Base-by-base conservation (phyloP, 139 green algal species). In the Ettlia oleoabundans region DNA sequence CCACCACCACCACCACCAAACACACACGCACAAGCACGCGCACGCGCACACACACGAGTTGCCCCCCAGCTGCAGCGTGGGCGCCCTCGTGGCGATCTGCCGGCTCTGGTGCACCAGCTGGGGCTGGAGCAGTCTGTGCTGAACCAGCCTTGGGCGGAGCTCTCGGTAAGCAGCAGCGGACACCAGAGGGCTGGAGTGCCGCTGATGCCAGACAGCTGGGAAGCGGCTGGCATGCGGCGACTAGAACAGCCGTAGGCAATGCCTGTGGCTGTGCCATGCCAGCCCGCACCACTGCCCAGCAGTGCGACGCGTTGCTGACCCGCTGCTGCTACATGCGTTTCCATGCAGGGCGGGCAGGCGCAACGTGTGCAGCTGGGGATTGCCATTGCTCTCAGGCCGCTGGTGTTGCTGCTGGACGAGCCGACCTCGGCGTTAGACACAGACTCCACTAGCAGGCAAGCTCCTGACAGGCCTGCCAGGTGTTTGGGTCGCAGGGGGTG, bases 351-450 rank as follows among this genome's bases (percentile, higher is more conserved):
- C 28, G 95, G 95, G 7, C 91, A 98, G 80, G 85, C 93, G 24
- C 93, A 97, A 88, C 84, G 95, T 0, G 89, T 94, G 52, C n/a
- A 84, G 6, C 76, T 98, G 22, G 94, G 93, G 3, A 88, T 97
- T 15, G 87, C 88, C 2, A n/a, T 96, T 4, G 93, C 93, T 1
- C 88, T 97, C 33, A 84, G 89, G 61, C 95, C 95, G 0, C 19
- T 80, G 24, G 89, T 97, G 41, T 85, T 98, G 75, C 90, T 98
- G 55, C 84, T 98, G 69, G 95, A 98, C 90, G 93, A 98, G 81
- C 92, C 94, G 22, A 97, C 95, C 2, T 86, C 58, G 28, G 88
- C 93, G 1, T 91, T 95, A 66, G 95, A 98, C 89, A 53, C 65
- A 0, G 84, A 90, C 0, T 90, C 90, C 5, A 81, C 89, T 0